These are phyloP conservation scores for Beauveria medogensis DNA, from an alignment of 2,329 filamentous ascomycete genomes.

Conservation along the genomic window DNA sequence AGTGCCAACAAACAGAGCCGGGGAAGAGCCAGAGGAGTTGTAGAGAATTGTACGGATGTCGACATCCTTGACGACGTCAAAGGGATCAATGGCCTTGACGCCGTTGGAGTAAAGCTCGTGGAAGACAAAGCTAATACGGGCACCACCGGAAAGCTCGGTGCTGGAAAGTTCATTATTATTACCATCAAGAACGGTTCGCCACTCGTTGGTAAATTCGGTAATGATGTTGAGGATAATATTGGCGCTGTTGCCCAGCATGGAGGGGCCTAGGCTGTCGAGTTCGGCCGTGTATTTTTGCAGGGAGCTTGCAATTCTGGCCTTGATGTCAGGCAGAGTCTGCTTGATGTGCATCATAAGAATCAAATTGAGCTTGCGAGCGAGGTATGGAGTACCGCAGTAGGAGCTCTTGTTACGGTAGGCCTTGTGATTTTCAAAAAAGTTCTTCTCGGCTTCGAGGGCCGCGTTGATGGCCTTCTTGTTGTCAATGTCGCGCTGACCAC, in stretches of 20 bases:
- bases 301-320: constrained; percentile 88
- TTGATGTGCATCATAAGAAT: constrained; percentile 99
- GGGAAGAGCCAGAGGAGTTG: constrained; percentile 98
- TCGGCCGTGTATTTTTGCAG: constrained; percentile 86
- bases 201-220: constrained; percentile 97
- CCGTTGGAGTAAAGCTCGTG: constrained; percentile 97
- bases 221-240: constrained; percentile 99
- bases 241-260: constrained; percentile 88
- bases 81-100: constrained; percentile 94
- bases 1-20: constrained; percentile 92
- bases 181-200: constrained; percentile 89
- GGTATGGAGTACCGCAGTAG: constrained; percentile 95
- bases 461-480: constrained; percentile 92
- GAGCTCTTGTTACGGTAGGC: constrained; percentile 97
- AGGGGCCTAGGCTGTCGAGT: constrained; percentile 77
- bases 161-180: constrained; percentile 96
- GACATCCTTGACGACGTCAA: constrained; percentile 93
- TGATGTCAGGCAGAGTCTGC: constrained; percentile 97
- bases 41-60: constrained; percentile 96
- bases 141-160: constrained; percentile 88
- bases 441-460: constrained; percentile 87
- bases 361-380: constrained; percentile 92
- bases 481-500: constrained; percentile 96
- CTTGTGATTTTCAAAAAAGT: constrained; percentile 97
- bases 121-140: constrained; percentile 98